Conservation (phyloP, 805 yeast genomes). For the Ogataea glucozyma region DNA sequence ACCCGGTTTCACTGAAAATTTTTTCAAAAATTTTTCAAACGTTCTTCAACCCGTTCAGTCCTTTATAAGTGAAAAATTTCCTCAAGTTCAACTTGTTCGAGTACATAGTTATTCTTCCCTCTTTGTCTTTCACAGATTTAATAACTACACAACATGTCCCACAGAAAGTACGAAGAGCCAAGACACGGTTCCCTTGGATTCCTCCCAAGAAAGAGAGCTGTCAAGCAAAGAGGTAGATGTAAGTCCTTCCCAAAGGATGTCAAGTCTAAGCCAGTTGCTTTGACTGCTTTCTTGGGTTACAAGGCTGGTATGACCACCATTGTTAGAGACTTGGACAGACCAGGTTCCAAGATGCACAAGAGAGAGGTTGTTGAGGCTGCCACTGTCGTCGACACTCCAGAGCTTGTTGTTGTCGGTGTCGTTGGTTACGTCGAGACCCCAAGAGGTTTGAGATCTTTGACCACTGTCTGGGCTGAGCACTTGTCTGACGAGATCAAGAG, state of each 20-base stretch:
- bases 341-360: conserved; percentile 99
- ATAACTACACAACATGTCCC: conserved; percentile 69
- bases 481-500: conserved; percentile 98
- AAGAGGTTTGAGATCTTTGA: conserved; percentile 98
- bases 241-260: conserved; percentile 99
- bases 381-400: conserved; percentile 99
- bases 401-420: conserved; percentile 98
- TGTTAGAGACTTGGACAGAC: conserved; percentile 99
- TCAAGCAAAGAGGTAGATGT: conserved; percentile 97
- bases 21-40: conserved; percentile 7
- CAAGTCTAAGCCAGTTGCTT: conserved; percentile 95
- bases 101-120: background rate
- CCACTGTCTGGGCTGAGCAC: conserved; percentile 99
- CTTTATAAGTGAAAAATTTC: conserved; percentile 10
- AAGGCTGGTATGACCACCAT: conserved; percentile 99
- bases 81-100: conserved; percentile 1
- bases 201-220: conserved; percentile 99
- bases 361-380: conserved; percentile 99
- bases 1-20: conserved; percentile 13
- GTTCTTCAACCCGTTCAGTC: background rate
- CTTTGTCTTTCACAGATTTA: conserved; percentile 8
- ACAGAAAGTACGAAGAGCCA: conserved; percentile 99
- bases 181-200: conserved; percentile 99
- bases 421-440: conserved; percentile 99
- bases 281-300: conserved; percentile 99